Evolutionary conservation across 2,329 filamentous ascomycete species (phyloP).

Genomic region (Pyrenochaeta sp.): DNA sequence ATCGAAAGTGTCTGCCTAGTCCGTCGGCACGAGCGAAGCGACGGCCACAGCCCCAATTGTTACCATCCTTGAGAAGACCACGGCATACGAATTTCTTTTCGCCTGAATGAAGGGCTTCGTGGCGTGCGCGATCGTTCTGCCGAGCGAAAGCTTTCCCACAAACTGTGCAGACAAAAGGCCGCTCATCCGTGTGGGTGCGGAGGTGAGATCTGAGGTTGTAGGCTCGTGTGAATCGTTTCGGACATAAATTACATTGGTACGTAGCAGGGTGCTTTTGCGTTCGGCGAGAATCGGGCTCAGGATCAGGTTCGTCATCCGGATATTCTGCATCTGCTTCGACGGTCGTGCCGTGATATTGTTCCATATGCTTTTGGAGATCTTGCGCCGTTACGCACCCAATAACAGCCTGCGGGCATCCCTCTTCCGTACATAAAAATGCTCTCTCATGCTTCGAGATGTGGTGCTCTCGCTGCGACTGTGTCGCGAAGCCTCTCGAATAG

Average conservation of each 20-base stretch:
- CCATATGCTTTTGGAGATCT: conserved; percentile 12
- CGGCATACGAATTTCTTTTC: conserved; percentile 99
- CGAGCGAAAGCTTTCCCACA: conserved; percentile 97
- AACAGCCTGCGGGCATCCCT: conserved; percentile 2
- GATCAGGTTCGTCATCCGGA: conserved; percentile 1
- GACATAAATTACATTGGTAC: conserved; percentile 92
- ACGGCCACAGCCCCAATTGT: conserved; percentile 90
- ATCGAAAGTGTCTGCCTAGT: conserved; percentile 91
- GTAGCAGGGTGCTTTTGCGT: conserved; percentile 97
- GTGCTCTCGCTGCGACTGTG: conserved; percentile 4
- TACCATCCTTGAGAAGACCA: conserved; percentile 82
- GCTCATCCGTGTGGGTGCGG: conserved; percentile 95
- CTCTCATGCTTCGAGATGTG: conserved; percentile 16
- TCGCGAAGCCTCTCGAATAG: conserved; percentile 10
- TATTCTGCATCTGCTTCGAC: conserved; percentile 6
- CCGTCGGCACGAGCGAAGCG: conserved; percentile 96
- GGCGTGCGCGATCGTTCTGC: conserved; percentile 95
- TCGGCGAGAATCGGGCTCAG: conserved; percentile 51
- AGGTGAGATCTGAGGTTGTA: conserved; percentile 97
- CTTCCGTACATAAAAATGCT: conserved; percentile 6
- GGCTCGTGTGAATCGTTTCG: conserved; percentile 93
- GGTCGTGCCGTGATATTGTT: conserved; percentile 1
- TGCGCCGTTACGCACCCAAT: conserved; percentile 7
- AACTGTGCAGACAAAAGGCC: conserved; percentile 95
- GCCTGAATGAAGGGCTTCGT: conserved; percentile 93